Evolutionary conservation across 768 basidiomycete genomes (phyloP).

Genomic region (Agrocybe praecox): DNA sequence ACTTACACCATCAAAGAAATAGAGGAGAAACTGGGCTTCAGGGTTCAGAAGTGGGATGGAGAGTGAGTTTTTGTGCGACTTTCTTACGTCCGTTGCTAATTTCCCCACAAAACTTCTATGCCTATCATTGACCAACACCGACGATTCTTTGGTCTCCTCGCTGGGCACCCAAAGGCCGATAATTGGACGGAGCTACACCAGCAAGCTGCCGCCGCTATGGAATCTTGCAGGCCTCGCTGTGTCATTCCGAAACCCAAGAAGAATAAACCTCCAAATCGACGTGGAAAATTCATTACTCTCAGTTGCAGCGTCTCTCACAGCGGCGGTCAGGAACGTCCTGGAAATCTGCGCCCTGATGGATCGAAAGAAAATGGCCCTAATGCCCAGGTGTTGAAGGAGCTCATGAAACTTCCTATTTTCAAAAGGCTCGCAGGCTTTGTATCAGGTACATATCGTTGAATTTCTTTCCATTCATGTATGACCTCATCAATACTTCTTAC

Average conservation of each 20-base stretch:
- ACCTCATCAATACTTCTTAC: not conserved
- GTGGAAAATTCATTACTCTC: conserved; percentile 1
- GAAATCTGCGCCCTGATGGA: not conserved
- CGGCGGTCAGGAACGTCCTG: conserved; percentile 1
- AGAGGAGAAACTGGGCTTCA: not conserved
- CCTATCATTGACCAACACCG: not conserved
- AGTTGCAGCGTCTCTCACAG: conserved; percentile 3
- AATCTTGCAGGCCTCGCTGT: not conserved
- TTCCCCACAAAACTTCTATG: not conserved
- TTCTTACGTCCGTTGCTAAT: not conserved
- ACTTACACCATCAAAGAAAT: not conserved
- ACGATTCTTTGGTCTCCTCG: not conserved
- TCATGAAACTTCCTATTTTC: not conserved
- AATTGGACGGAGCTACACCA: not conserved
- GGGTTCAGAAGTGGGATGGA: conserved; percentile 6
- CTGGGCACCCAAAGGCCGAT: not conserved
- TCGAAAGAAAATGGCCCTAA: not conserved
- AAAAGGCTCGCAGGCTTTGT: conserved; percentile 4
- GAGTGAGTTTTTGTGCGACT: not conserved
- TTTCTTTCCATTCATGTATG: too few relatives aligned
- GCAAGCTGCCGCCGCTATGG: not conserved
- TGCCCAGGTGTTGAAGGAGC: not conserved
- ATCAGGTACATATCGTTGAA: not conserved
- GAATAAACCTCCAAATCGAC: not conserved
- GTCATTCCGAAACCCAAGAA: too few relatives aligned